These are phyloP conservation scores for Magnaporthiopsis rhizophila DNA, from an alignment of 2,329 filamentous ascomycete species.

Conservation along the genomic window DNA sequence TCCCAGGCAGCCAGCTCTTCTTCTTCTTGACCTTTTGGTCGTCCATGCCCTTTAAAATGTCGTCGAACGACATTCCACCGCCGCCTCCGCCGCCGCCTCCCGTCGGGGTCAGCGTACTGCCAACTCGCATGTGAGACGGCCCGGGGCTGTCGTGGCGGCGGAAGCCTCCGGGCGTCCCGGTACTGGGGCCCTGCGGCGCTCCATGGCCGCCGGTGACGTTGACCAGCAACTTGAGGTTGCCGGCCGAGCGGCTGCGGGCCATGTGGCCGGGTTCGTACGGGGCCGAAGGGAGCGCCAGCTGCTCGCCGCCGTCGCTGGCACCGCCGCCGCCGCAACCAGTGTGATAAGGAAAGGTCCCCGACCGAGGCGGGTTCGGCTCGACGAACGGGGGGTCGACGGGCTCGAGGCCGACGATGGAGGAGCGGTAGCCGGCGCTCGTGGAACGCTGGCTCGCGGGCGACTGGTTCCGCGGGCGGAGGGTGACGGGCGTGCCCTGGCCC, in stretches of 20 bases:
- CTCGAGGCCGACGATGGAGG: slow-evolving; percentile 27
- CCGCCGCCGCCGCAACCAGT: slow-evolving; percentile 9
- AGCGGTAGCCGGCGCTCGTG: slow-evolving; percentile 17
- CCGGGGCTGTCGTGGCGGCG: neutral
- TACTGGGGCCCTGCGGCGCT: neutral
- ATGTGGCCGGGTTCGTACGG: slow-evolving; percentile 2
- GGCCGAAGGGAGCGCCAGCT: slow-evolving; percentile 3
- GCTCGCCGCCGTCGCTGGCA: slow-evolving; percentile 5
- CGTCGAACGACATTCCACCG: slow-evolving; percentile 26
- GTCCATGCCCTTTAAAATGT: slow-evolving; percentile 28
- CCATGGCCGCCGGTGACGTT: slow-evolving; percentile 3
- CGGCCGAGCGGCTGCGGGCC: slow-evolving; percentile 15
- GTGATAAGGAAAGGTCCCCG: slow-evolving; percentile 3
- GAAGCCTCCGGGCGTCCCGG: neutral
- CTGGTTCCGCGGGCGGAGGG: slow-evolving; percentile 13
- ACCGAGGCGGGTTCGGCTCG: slow-evolving; percentile 2
- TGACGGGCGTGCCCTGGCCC: slow-evolving; percentile 10
- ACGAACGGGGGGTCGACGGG: slow-evolving; percentile 17
- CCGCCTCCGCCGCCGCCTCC: neutral
- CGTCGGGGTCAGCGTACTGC: slow-evolving; percentile 8
- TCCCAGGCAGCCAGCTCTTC: slow-evolving; percentile 14
- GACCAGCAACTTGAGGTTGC: slow-evolving; percentile 14
- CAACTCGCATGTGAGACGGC: neutral
- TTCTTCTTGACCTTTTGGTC: slow-evolving; percentile 22
- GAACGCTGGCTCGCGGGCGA: slow-evolving; percentile 14